These are phyloP conservation scores for Vigna mungo DNA, from an alignment of 306 rosid genomes.

Conservation along the genomic window DNA sequence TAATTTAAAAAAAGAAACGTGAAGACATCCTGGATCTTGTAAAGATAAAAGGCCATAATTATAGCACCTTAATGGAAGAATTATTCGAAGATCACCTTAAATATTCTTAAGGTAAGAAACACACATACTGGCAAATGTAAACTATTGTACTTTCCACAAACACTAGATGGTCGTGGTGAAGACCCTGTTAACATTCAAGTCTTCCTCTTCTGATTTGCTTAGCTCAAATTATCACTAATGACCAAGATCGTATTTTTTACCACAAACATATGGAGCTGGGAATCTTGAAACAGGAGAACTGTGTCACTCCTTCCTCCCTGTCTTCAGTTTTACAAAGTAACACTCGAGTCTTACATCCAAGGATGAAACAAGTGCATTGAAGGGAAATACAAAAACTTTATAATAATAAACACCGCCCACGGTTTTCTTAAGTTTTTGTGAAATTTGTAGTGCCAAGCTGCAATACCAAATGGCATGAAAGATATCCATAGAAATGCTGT, in stretches of 20 bases:
- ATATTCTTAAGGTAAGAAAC: conserved; percentile 19
- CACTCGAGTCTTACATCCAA: background rate
- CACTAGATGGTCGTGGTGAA: conserved; percentile 31
- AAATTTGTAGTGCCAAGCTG: background rate
- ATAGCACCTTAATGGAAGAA: background rate
- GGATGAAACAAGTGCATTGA: conserved; percentile 17
- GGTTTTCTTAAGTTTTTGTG: background rate
- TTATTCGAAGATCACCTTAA: conserved; percentile 22
- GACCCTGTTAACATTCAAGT: conserved; percentile 14
- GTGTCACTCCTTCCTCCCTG: conserved; percentile 5
- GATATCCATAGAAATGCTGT: conserved; percentile 13
- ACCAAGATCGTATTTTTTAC: background rate
- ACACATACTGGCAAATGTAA: conserved; percentile 28
- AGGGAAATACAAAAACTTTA: conserved; percentile 5
- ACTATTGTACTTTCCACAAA: conserved; percentile 7
- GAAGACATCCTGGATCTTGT: background rate
- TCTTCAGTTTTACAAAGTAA: conserved; percentile 1
- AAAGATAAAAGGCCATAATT: background rate
- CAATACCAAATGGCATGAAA: conserved; percentile 19
- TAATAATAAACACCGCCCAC: conserved; percentile 2
- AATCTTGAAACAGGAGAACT: background rate
- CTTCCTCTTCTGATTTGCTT: conserved; percentile 9
- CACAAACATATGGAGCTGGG: background rate
- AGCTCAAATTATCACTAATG: conserved; percentile 23
- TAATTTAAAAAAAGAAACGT: background rate